Conservation (phyloP, 192 early-diverging fungal species). For the Dissophora globulifera region DNA sequence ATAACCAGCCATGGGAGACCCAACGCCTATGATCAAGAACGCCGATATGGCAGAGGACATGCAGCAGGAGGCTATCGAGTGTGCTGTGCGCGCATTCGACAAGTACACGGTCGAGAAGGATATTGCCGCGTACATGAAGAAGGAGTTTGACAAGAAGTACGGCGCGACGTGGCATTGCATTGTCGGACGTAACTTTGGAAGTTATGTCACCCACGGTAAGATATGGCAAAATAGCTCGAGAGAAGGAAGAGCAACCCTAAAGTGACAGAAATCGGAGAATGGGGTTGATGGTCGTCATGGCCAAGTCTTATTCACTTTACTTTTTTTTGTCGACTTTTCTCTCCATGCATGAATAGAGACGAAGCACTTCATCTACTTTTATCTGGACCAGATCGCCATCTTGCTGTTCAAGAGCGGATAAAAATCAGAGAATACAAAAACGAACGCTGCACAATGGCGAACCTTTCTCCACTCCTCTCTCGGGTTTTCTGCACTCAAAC, state of each 20-base stretch:
- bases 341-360: slow-evolving; percentile 71
- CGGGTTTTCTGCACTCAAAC: not conserved
- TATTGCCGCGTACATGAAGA: slow-evolving; percentile 96
- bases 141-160: slow-evolving; percentile 98
- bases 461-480: no score
- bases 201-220: slow-evolving; percentile 95
- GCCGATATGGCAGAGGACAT: slow-evolving; percentile 98
- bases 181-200: slow-evolving; percentile 99
- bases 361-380: slow-evolving; percentile 99
- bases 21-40: slow-evolving; percentile 94
- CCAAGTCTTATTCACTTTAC: no score
- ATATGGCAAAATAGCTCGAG: no score
- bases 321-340: no score
- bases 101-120: slow-evolving; percentile 98
- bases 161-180: slow-evolving; percentile 99
- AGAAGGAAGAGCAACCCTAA: no score
- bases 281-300: no score
- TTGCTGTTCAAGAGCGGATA: slow-evolving; percentile 96
- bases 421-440: no score
- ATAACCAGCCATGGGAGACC: slow-evolving; percentile 82
- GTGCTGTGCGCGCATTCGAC: slow-evolving; percentile 87
- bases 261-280: no score
- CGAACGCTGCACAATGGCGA: no score
- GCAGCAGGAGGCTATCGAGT: slow-evolving; percentile 92
- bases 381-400: slow-evolving; percentile 93